Conservation (phyloP, 108 stramenopile species). For the Skeletonema grethae region DNA sequence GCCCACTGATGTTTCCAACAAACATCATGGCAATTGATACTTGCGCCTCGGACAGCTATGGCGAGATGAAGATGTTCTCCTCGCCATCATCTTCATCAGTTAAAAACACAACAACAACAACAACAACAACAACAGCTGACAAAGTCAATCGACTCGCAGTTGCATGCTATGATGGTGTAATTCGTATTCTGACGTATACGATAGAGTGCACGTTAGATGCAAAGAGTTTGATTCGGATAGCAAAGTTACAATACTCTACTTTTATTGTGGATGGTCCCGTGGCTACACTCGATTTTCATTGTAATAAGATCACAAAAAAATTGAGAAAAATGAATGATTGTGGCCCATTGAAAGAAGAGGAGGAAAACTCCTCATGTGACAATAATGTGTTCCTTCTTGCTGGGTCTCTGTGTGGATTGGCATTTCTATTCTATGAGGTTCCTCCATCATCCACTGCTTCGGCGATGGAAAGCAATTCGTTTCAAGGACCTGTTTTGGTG, state of each 20-base stretch:
- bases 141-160: constrained; percentile 26
- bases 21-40: constrained; percentile 43
- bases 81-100: not conserved
- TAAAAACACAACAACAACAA: not conserved
- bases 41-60: not conserved
- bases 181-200: constrained; percentile 32
- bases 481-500: constrained; percentile 39
- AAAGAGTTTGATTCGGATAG: not conserved
- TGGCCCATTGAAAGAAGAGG: no score
- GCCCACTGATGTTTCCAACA: constrained; percentile 26
- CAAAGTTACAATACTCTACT: constrained; percentile 16
- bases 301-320: not conserved
- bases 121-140: not conserved
- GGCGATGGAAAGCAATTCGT: not conserved
- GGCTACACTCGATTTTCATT: constrained; percentile 39
- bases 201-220: not conserved
- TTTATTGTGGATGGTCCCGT: constrained; percentile 49
- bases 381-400: constrained; percentile 32
- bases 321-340: not conserved
- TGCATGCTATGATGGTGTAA: constrained; percentile 41
- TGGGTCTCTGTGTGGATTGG: constrained; percentile 50
- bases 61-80: not conserved
- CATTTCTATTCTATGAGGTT: constrained; percentile 48
- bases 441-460: constrained; percentile 3
- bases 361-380: not conserved